Evolutionary conservation across 2,329 filamentous ascomycete genomes (phyloP), one percentile per base, ranked within the genome.

Genomic region (Penicillium sp.): DNA sequence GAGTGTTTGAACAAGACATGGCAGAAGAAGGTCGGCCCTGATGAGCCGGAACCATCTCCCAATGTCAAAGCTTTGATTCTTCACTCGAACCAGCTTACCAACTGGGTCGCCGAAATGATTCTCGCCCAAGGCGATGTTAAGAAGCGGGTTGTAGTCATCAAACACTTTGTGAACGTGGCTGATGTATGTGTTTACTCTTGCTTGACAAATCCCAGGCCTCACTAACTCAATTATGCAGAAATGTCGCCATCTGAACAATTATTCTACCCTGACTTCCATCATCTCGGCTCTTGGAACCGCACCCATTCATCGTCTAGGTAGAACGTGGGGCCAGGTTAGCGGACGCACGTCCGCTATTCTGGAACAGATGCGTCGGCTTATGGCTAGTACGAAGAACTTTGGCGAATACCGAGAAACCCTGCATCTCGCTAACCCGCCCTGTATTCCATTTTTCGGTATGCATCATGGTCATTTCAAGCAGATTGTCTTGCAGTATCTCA

Each of bases 71-170:
- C 92, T 10, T 82, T 99, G 60, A 99, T 99, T 76, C 81, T 97
- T 50, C 94, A 99, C 76, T 97, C 94, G 0, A 99, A 99, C 69
- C 93, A 97, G 74, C 87, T 99, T 81, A 99, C 94, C 6, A 99
- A 97, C 72, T 99, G 94, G 94, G 94, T 97, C 49, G 94, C 94
- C 31, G 93, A 97, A 74, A 97, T 99, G 94, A 97, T 99, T 64
- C 77, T 99, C 60, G 92, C 89, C 0, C 94, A 99, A 74, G 85
- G 88, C 66, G 94, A 99, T 72, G 90, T 97, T 60, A 96, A 94
- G 80, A 95, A 96, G 74, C 86, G 94, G 66, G 93, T 97, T 26
- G 89, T 96, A 34, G 94, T 99, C 43, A 97, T 99, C 75, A 97
- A 97, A 74, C 94, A 97, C 74, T 99, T 97, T 77, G 92, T 99